Percentiles rank a stretch among this genome's conserved stretches.
Conservation (phyloP, 306 rosid genomes). For the Cicer cuneatum region DNA sequence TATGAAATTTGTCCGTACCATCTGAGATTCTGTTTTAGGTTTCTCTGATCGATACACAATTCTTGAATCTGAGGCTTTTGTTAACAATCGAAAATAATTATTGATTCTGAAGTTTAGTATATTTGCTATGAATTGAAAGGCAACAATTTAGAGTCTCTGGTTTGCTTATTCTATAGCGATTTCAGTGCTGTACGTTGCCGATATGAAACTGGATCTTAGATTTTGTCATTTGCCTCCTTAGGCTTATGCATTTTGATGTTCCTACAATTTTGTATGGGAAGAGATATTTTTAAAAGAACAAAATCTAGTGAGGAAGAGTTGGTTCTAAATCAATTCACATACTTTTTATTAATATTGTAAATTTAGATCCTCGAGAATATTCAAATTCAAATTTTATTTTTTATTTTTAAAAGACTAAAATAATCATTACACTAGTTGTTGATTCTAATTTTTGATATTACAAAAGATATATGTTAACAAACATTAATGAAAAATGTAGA, state of each 20-base stretch:
- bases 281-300: no score
- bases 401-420: no score
- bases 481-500: no score
- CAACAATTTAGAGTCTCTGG: conserved; percentile 95
- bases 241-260: conserved; percentile 60
- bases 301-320: no score
- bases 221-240: conserved; percentile 47
- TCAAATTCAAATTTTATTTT: no score
- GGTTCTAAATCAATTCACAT: no score
- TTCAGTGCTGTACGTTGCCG: conserved; percentile 93
- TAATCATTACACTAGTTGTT: no score
- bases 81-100: neutral
- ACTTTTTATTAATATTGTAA: no score
- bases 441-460: no score
- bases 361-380: no score
- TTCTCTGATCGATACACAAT: conserved; percentile 47
- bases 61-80: conserved; percentile 52
- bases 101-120: neutral
- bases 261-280: conserved; percentile 46
- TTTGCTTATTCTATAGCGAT: conserved; percentile 57
- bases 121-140: conserved; percentile 43
- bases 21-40: conserved; percentile 42
- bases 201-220: conserved; percentile 57
- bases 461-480: no score
- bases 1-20: conserved; percentile 63